Base-by-base conservation (phyloP, 148 eudicot genomes). In the Heliamphora exappendiculata region DNA sequence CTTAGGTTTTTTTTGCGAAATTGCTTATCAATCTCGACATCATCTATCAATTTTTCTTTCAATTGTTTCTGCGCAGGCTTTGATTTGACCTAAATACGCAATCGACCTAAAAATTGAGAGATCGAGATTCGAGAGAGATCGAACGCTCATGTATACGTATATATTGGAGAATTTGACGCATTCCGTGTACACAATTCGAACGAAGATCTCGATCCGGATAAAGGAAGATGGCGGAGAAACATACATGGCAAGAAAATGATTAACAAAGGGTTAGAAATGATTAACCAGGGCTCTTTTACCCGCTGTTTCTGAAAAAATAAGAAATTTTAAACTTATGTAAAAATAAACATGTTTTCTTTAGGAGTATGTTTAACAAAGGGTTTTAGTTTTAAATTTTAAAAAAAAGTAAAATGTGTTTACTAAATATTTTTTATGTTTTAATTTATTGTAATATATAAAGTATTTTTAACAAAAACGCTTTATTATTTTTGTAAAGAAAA, bases 221-320 rank as follows among this genome's bases (percentile, higher is more conserved):
- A 28, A 19, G 28, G 74, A 42, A 74, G 14, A 79, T 79, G 81
- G 81, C 81, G 0, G 81, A 79, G 76, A 78, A 79, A 34, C 81
- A 78, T 20, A 63, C 51, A 31, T 78, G 55, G 57, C 81, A 73
- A 28, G 72, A 64, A 33, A n/a, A n/a, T n/a, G n/a, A n/a, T n/a
- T n/a, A n/a, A n/a, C n/a, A n/a, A n/a, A n/a, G n/a, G n/a, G n/a
- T n/a, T n/a, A n/a, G n/a, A n/a, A n/a, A n/a, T n/a, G n/a, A n/a
- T n/a, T n/a, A n/a, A n/a, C n/a, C n/a, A n/a, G n/a, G n/a, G n/a
- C n/a, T n/a, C n/a, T n/a, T n/a, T n/a, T n/a, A n/a, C n/a, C n/a
- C n/a, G n/a, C n/a, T n/a, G n/a, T n/a, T n/a, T n/a, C n/a, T n/a
- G n/a, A n/a, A n/a, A n/a, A n/a, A n/a, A n/a, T n/a, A n/a, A n/a